Evolutionary conservation across 495 filamentous ascomycete genomes (phyloP).

Genomic region (Cairneyella variabilis): DNA sequence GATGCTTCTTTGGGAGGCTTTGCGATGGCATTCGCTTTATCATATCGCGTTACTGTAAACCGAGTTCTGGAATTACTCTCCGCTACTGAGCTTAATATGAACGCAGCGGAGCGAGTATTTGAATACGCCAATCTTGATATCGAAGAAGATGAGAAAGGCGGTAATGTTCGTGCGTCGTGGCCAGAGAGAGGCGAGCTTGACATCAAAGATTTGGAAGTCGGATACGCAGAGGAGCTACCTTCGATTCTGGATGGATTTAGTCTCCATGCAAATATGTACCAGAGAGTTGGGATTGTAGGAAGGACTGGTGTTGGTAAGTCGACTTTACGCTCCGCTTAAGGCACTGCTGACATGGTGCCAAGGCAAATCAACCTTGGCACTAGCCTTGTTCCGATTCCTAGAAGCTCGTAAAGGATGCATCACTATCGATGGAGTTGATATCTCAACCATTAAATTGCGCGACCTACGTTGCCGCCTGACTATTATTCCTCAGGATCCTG

Average conservation of each 20-base stretch:
- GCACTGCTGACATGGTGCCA: too few species aligned
- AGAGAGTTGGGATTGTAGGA: constrained; percentile 47
- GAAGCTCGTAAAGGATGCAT: constrained; percentile 39
- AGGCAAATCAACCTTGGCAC: too few species aligned
- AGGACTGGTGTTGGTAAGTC: constrained; percentile 49
- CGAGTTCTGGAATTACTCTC: constrained; percentile 52
- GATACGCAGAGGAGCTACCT: constrained; percentile 37
- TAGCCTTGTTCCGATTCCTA: constrained; percentile 47
- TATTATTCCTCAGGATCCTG: constrained; percentile 51
- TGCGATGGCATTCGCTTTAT: constrained; percentile 42
- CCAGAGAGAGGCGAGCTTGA: constrained; percentile 38
- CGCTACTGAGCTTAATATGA: constrained; percentile 40
- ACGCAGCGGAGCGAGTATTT: constrained; percentile 36
- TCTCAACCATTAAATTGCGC: constrained; percentile 40
- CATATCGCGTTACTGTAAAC: constrained; percentile 49
- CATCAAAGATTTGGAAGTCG: constrained; percentile 36
- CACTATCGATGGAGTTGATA: constrained; percentile 47
- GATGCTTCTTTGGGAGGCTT: constrained; percentile 66
- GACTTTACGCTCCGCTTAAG: too few species aligned
- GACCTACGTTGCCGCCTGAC: constrained; percentile 43
- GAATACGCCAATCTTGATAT: constrained; percentile 37
- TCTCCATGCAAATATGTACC: constrained; percentile 33
- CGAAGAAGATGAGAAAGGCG: constrained; percentile 31
- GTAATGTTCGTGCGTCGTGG: constrained; percentile 39
- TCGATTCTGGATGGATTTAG: constrained; percentile 39